phyloP scores from a whole-genome alignment of 2,329 filamentous ascomycete species.

The Bipolaris cookei region DNA sequence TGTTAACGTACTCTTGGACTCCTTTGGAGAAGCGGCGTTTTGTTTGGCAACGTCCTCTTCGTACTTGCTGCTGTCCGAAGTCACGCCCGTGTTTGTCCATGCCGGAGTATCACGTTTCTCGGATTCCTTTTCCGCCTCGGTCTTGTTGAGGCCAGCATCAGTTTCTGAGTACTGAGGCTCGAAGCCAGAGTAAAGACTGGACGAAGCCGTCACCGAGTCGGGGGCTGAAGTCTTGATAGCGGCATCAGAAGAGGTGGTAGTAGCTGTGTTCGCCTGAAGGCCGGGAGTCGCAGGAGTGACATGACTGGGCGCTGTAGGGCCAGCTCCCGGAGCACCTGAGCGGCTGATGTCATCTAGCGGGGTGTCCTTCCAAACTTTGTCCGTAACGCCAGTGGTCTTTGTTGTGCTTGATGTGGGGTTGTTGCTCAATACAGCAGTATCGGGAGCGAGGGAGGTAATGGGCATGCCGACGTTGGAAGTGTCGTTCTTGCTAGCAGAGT shows the following conservation, averaged over 20 bases:
- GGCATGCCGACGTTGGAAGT: slow-evolving; percentile 24
- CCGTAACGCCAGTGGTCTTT: slow-evolving; percentile 39
- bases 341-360: slow-evolving; percentile 36
- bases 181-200: slow-evolving; percentile 11
- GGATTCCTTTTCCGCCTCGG: slow-evolving; percentile 27
- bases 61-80: slow-evolving; percentile 58
- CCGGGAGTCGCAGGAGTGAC: slow-evolving; percentile 14
- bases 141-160: slow-evolving; percentile 20
- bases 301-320: slow-evolving; percentile 23
- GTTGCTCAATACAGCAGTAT: slow-evolving; percentile 27
- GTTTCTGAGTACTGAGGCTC: slow-evolving; percentile 24
- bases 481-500: slow-evolving; percentile 22
- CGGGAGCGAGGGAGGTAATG: slow-evolving; percentile 28
- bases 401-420: slow-evolving; percentile 31
- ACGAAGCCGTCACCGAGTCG: slow-evolving; percentile 18
- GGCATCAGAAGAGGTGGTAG: slow-evolving; percentile 13
- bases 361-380: slow-evolving; percentile 36
- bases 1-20: slow-evolving; percentile 48
- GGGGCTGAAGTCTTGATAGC: slow-evolving; percentile 23
- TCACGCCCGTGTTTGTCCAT: slow-evolving; percentile 62
- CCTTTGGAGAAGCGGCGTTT: slow-evolving; percentile 50
- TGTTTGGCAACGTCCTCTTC: slow-evolving; percentile 68
- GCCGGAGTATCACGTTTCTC: slow-evolving; percentile 46
- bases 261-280: slow-evolving; percentile 9
- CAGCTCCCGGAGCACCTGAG: slow-evolving; percentile 31